Conservation (phyloP, 1,139 yeast genomes). For the Taiozyma onychis region DNA sequence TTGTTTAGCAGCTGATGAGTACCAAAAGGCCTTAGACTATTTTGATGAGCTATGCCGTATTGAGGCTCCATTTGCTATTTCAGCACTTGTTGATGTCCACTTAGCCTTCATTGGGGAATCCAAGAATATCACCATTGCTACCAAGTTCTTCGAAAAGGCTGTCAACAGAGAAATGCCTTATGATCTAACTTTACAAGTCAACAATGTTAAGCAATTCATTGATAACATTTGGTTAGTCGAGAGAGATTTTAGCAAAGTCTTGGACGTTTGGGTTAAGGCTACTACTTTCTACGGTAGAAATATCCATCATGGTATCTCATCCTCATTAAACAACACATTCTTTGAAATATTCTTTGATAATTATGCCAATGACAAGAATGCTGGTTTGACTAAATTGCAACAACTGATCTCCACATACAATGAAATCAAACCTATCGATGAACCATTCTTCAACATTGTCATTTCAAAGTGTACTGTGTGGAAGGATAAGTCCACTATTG, state of each 20-base stretch:
- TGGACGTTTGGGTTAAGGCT: conserved; percentile 61
- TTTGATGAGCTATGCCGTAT: conserved; percentile 38
- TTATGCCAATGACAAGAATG: conserved; percentile 47
- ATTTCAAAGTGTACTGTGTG: conserved; percentile 64
- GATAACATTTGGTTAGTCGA: conserved; percentile 55
- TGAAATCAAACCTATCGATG: conserved; percentile 55
- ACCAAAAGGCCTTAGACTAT: conserved; percentile 44
- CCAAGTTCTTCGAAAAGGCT: conserved; percentile 69
- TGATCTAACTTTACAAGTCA: conserved; percentile 64
- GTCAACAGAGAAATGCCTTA: conserved; percentile 66
- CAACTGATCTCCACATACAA: conserved; percentile 54
- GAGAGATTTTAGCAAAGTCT: conserved; percentile 52
- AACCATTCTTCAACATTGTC: conserved; percentile 74
- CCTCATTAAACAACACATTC: conserved; percentile 65
- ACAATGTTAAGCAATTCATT: conserved; percentile 64
- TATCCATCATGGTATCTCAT: conserved; percentile 58
- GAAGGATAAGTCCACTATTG: conserved; percentile 61
- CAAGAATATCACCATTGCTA: conserved; percentile 67
- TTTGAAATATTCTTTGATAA: conserved; percentile 61
- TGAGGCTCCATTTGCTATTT: conserved; percentile 29
- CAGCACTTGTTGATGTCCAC: conserved; percentile 44
- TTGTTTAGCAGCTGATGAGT: conserved; percentile 45
- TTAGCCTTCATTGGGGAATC: conserved; percentile 78
- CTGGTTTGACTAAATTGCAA: conserved; percentile 52
- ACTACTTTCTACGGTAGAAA: conserved; percentile 52